Percentiles rank a stretch among this genome's conserved stretches.
Evolutionary conservation across 108 stramenopile genomes (phyloP).

Genomic region (Halocafeteria seosinensis): DNA sequence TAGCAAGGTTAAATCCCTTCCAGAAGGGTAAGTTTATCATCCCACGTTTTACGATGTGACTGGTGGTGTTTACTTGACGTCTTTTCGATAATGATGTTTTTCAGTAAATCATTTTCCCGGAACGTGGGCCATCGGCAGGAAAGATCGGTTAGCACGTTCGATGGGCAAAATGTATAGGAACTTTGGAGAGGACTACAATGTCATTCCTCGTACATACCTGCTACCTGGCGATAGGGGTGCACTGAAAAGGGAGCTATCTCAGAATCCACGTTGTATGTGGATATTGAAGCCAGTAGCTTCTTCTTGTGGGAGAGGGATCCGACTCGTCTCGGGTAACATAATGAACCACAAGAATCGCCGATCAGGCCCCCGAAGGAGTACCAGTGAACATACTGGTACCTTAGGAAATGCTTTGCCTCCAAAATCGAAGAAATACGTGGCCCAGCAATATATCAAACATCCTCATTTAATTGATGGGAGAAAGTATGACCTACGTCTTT

Average conservation of each 20-base stretch:
- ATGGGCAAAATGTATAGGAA: neutral
- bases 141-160: slow-evolving; percentile 31
- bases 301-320: slow-evolving; percentile 34
- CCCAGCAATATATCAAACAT: slow-evolving; percentile 16
- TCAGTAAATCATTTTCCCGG: slow-evolving; percentile 47
- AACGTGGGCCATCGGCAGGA: slow-evolving; percentile 41
- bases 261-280: slow-evolving; percentile 7
- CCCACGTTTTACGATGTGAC: too few relatives aligned
- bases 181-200: slow-evolving; percentile 3
- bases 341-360: slow-evolving; percentile 2
- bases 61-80: too few relatives aligned
- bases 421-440: slow-evolving; percentile 3
- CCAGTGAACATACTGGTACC: neutral
- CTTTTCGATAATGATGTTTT: too few relatives aligned
- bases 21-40: too few relatives aligned
- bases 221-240: slow-evolving; percentile 26
- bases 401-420: neutral
- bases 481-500: slow-evolving; percentile 39
- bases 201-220: slow-evolving; percentile 32
- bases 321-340: slow-evolving; percentile 22
- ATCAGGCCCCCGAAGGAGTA: too few relatives aligned
- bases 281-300: slow-evolving; percentile 35
- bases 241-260: neutral
- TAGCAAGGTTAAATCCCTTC: slow-evolving; percentile 16
- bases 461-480: slow-evolving; percentile 29